Evolutionary conservation across 148 eudicot species (phyloP).

Genomic region (Fagopyrum tataricum): DNA sequence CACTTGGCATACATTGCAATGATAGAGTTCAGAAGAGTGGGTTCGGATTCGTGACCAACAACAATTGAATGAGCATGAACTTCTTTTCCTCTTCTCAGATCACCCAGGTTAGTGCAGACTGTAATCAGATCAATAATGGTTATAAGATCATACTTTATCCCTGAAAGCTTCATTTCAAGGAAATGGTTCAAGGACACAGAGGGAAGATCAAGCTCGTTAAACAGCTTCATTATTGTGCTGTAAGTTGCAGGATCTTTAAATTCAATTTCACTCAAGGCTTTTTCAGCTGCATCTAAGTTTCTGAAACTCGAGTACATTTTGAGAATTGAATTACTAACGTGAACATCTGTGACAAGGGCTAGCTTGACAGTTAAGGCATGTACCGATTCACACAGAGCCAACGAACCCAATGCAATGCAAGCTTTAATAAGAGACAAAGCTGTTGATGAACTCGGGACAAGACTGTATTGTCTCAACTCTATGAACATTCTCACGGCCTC

Average conservation of each 20-base stretch:
- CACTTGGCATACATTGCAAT: constrained; percentile 24
- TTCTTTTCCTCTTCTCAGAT: constrained; percentile 19
- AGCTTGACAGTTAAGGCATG: constrained; percentile 14
- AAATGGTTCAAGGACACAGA: constrained; percentile 11
- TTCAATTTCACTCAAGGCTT: constrained; percentile 14
- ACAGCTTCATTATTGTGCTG: constrained; percentile 12
- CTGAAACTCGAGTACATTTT: constrained; percentile 21
- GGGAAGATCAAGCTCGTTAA: constrained; percentile 16
- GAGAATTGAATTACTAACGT: constrained; percentile 21
- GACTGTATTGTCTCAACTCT: constrained; percentile 14
- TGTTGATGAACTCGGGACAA: constrained; percentile 16
- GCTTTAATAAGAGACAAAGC: constrained; percentile 16
- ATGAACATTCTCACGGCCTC: constrained; percentile 15
- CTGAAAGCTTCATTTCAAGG: constrained; percentile 8
- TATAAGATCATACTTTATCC: constrained; percentile 5
- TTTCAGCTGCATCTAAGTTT: constrained; percentile 17
- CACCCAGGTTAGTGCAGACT: constrained; percentile 15
- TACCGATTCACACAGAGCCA: constrained; percentile 17
- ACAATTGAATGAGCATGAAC: constrained; percentile 19
- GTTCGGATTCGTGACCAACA: constrained; percentile 16
- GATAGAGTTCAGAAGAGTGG: constrained; percentile 15
- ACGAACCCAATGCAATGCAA: constrained; percentile 16
- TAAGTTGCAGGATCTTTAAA: constrained; percentile 20
- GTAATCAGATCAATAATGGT: constrained; percentile 17
- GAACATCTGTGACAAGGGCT: constrained; percentile 14